Evolutionary conservation across 2,329 filamentous ascomycete species (phyloP), one percentile per base, ranked within the genome.

Genomic region (Nectriaceae sp.): DNA sequence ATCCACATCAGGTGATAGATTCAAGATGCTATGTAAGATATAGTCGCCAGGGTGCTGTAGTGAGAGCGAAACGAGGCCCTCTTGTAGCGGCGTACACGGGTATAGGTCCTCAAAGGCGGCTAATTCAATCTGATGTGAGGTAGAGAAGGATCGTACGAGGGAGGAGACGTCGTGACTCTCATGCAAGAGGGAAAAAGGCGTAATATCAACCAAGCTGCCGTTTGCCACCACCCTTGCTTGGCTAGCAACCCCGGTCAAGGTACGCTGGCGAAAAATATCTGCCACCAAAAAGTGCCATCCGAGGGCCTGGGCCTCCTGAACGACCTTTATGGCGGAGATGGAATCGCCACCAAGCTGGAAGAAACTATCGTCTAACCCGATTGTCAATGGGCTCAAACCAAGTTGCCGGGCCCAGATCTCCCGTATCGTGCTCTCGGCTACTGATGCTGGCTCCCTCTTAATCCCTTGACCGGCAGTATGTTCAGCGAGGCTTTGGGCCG

Each of bases 291-390:
- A 21, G 4, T 47, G 19, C 0, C 47, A 15, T 1, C 48, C 43
- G 1, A 29, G 16, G 35, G 46, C 53, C 15, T 52, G 41, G 5
- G 47, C 50, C 11, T 47, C 40, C 3, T 24, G 26, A 1, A 62
- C 61, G 0, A 60, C 46, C 29, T 49, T 57, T 47, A 64, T 64
- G 1, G 61, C 59, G 1, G 42, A 36, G 16, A 64, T 52, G 1
- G 63, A 66, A 35, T 65, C 54, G 2, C 63, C 63, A 3, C 63
- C 63, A 1, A 66, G 49, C 4, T 45, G 49, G 44, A 66, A 64
- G 42, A 66, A 66, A 19, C 53, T 53, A 37, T 62, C 56, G n/a
- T 56, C 53, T 2, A 64, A 44, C 4, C 69, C 65, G 15, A 76
- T 71, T 0, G 26, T 36, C 1, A 37, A 18, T 4, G 52, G 40